Evolutionary conservation across 176 grass and related monocot species (phyloP), one percentile per base, ranked within the genome.

Genomic region (Olyra latifolia): DNA sequence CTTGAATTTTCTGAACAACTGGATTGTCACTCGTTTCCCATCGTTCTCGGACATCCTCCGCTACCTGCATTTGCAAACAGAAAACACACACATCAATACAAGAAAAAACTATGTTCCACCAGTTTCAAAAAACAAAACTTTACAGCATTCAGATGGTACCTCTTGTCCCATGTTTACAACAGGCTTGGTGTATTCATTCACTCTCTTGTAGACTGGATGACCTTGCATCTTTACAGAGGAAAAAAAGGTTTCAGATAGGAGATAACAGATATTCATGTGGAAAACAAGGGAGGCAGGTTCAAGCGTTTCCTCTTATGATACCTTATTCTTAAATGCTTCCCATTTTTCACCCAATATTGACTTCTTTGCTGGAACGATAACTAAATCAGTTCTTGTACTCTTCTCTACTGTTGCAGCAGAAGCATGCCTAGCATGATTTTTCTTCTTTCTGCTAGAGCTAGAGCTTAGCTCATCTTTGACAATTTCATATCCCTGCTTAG

Each of bases 21-120:
- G 92, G 95, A 38, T 88, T 90, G 81, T 98, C 95, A 85, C 95
- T 98, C 6, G 95, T 98, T 60, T 98, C 95, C 95, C 92, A 94
- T 74, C 92, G 78, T 82, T 98, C 95, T 66, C 88, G 86, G 56
- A 98, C 83, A 78, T 98, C 95, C 81, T 93, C 95, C 62, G 95
- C 95, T 85, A 98, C 85, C 95, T 98, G 69, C 61, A 66, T 87
- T 77, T 81, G 69, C 13, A 91, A 70, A 66, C 15, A 25, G 30
- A 82, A 8, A 70, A 43, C 32, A 77, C 32, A 43, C 15, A 66
- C 47, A 69, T 52, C 10, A 35, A 40, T 55, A 52, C 10, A 55
- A 50, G 65, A 69, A 1, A n/a, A 59, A 69, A 59, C 10, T 13
- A 66, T 49, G 29, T 28, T 32, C 44, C 42, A 80, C 44, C 44